A percentile compares a stretch with the other conserved stretches of the same genome.
Evolutionary conservation across 2,329 filamentous ascomycete genomes (phyloP).

Genomic region (Aspergillus sp.): DNA sequence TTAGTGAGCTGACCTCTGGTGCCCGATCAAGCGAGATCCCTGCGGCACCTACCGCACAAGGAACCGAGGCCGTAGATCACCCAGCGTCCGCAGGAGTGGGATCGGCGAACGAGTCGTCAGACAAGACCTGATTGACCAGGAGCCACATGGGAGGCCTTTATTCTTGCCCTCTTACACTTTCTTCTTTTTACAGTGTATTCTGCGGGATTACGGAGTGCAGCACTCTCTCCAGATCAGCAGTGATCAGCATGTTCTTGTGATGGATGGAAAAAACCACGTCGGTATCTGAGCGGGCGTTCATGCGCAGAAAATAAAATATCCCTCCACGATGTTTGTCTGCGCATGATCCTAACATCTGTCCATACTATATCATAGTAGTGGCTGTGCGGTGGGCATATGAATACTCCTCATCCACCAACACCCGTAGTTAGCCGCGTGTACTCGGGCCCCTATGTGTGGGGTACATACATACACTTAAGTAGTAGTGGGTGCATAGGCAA

Average conservation of each 20-base stretch:
- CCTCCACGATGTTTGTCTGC: not conserved
- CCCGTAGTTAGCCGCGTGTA: not conserved
- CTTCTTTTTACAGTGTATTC: no score
- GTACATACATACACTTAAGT: no score
- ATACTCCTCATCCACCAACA: not conserved
- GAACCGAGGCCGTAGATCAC: constrained; percentile 13
- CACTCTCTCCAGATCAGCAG: not conserved
- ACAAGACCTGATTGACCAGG: constrained; percentile 23
- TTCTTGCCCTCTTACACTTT: no score
- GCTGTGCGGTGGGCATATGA: not conserved
- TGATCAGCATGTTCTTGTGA: constrained; percentile 5
- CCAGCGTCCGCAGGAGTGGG: constrained; percentile 12
- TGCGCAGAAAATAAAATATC: not conserved
- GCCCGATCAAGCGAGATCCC: constrained; percentile 10
- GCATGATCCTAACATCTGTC: not conserved
- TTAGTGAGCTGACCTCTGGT: constrained; percentile 29
- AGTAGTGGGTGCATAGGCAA: no score
- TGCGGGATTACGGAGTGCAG: no score
- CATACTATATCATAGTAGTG: not conserved
- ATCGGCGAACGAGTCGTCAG: constrained; percentile 22
- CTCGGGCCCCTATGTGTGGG: not conserved
- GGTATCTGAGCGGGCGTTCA: not conserved
- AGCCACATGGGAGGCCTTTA: not conserved
- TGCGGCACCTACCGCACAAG: constrained; percentile 9
- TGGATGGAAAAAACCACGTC: not conserved